Percentiles rank a stretch among this genome's conserved stretches.
phyloP scores from a whole-genome alignment of 2,329 filamentous ascomycete species.

The Plectosphaerella cucumerina region DNA sequence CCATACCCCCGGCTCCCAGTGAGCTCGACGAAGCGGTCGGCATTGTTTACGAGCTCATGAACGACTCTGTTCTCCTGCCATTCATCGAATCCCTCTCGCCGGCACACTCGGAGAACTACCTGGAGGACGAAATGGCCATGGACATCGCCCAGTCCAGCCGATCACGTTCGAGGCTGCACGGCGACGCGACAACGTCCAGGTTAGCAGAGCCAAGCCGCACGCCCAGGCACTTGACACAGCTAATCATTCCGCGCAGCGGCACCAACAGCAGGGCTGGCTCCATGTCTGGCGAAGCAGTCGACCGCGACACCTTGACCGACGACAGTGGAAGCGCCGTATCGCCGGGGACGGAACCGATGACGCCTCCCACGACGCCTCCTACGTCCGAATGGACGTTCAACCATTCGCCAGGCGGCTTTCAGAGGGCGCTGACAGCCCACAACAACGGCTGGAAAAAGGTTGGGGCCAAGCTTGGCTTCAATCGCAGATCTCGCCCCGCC shows the following conservation, averaged over 20 bases:
- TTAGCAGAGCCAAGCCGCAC: conserved; percentile 36
- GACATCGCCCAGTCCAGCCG: conserved; percentile 31
- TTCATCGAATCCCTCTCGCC: conserved; percentile 70
- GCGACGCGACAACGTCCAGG: conserved; percentile 23
- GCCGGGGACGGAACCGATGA: conserved; percentile 60
- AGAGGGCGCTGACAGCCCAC: conserved; percentile 49
- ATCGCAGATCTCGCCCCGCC: conserved; percentile 45
- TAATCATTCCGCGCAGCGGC: conserved; percentile 32
- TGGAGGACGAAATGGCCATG: conserved; percentile 26
- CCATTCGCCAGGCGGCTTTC: conserved; percentile 48
- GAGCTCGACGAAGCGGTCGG: conserved; percentile 76
- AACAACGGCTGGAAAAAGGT: conserved; percentile 63
- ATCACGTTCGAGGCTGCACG: conserved; percentile 31
- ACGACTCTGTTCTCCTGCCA: conserved; percentile 88
- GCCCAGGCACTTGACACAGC: conserved; percentile 40
- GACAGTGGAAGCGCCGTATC: conserved; percentile 62
- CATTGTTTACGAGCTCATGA: conserved; percentile 95
- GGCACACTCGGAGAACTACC: conserved; percentile 26
- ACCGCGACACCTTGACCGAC: conserved; percentile 54
- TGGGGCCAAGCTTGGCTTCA: conserved; percentile 56
- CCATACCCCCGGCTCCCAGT: conserved; percentile 66
- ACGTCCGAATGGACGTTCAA: conserved; percentile 52
- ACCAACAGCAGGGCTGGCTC: conserved; percentile 36
- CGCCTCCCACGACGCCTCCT: conserved; percentile 70
- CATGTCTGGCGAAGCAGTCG: conserved; percentile 39